Percentiles rank a stretch among this genome's conserved stretches.
phyloP scores from a whole-genome alignment of 1,284 basidiomycete species.

The Cryptococcus wingfieldii region DNA sequence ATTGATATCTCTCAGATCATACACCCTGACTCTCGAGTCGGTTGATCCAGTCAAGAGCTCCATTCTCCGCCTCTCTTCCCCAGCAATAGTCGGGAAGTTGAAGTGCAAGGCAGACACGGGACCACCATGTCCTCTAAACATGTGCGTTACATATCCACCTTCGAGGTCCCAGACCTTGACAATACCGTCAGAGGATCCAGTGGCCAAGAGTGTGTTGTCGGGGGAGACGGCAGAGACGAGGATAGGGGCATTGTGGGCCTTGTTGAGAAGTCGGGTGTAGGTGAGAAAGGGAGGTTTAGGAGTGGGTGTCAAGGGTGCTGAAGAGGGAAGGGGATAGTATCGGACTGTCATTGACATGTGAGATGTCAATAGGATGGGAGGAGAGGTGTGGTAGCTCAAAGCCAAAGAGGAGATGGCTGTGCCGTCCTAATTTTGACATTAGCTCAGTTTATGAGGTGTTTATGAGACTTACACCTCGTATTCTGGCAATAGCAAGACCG shows the following conservation, averaged over 20 bases:
- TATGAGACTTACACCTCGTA: constrained; percentile 65
- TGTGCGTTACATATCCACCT: constrained; percentile 85
- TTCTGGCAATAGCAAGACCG: constrained; percentile 71
- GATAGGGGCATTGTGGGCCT: constrained; percentile 87
- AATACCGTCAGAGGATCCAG: constrained; percentile 89
- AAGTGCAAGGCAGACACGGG: constrained; percentile 86
- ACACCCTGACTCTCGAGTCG: constrained; percentile 83
- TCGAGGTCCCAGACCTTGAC: constrained; percentile 95
- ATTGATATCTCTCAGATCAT: constrained; percentile 67
- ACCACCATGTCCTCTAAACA: constrained; percentile 94
- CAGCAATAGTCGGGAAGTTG: constrained; percentile 55
- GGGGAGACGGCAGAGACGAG: constrained; percentile 78
- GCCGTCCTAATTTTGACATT: constrained; percentile 48
- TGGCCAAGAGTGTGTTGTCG: constrained; percentile 89
- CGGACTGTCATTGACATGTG: constrained; percentile 53
- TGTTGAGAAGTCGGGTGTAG: constrained; percentile 66
- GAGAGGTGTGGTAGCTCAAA: constrained; percentile 44
- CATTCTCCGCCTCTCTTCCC: constrained; percentile 53
- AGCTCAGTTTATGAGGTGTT: not conserved
- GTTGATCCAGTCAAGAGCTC: constrained; percentile 83
- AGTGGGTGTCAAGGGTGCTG: constrained; percentile 11
- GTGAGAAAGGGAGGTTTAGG: constrained; percentile 47
- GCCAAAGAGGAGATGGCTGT: constrained; percentile 54
- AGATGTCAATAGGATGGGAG: constrained; percentile 51
- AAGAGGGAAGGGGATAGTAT: constrained; percentile 50